A percentile compares a stretch with the other conserved stretches of the same genome.
phyloP scores from a whole-genome alignment of 352 stramenopile genomes.

The Aphanomyces invadans region DNA sequence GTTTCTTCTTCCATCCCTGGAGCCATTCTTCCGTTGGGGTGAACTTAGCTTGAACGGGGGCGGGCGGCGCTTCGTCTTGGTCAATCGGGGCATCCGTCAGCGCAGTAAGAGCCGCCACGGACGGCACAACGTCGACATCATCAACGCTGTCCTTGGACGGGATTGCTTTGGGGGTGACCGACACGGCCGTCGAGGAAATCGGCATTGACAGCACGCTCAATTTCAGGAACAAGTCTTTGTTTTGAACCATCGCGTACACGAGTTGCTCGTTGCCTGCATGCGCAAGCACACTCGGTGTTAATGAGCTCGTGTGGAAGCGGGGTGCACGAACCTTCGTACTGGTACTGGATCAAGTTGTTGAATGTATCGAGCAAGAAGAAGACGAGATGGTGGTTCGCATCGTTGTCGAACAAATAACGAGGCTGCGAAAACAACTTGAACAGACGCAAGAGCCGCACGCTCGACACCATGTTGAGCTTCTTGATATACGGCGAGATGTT shows the following conservation, averaged over 20 bases:
- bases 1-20: constrained; percentile 88
- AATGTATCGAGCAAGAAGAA: constrained; percentile 97
- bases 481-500: constrained; percentile 98
- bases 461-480: constrained; percentile 88
- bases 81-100: not conserved
- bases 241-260: constrained; percentile 97
- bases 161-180: constrained; percentile 4
- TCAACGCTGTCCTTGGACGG: constrained; percentile 18
- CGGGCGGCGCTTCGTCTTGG: not conserved
- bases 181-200: constrained; percentile 24
- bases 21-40: constrained; percentile 92
- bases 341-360: constrained; percentile 99
- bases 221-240: constrained; percentile 92
- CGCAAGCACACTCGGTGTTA: too few relatives aligned
- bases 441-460: constrained; percentile 94
- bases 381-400: constrained; percentile 93
- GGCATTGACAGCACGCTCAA: constrained; percentile 86
- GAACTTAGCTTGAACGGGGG: constrained; percentile 37
- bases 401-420: constrained; percentile 89
- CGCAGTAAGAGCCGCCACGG: not conserved
- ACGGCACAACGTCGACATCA: constrained; percentile 12
- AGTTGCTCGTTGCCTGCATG: constrained; percentile 93
- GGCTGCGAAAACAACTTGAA: constrained; percentile 97
- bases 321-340: constrained; percentile 86
- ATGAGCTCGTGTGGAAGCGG: too few relatives aligned